Evolutionary conservation across 495 filamentous ascomycete genomes (phyloP).

Genomic region (Sporormia fimetaria): DNA sequence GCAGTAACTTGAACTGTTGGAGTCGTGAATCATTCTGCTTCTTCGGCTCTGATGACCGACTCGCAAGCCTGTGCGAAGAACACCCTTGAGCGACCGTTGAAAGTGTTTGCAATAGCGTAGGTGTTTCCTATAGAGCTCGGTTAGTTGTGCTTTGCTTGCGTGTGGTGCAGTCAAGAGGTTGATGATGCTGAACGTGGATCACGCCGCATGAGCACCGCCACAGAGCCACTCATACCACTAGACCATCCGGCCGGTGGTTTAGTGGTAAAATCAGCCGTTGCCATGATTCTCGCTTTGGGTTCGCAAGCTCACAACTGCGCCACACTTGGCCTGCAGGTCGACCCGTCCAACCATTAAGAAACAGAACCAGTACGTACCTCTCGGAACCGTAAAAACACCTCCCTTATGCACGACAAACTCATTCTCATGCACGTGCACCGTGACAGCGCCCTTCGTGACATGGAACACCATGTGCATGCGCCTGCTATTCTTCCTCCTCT

Average conservation of each 20-base stretch:
- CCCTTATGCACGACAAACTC: constrained; percentile 73
- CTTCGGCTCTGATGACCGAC: neutral
- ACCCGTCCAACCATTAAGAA: too few species aligned
- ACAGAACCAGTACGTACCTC: constrained; percentile 52
- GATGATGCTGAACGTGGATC: too few species aligned
- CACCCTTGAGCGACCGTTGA: constrained; percentile 52
- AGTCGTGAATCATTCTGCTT: too few species aligned
- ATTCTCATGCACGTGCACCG: constrained; percentile 68
- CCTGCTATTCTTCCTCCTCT: constrained; percentile 78
- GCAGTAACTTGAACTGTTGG: too few species aligned
- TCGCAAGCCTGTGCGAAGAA: constrained; percentile 81
- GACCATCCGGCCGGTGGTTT: too few species aligned
- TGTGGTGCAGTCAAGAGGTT: too few species aligned
- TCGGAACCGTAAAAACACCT: constrained; percentile 83
- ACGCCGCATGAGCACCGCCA: too few species aligned
- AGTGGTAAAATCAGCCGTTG: constrained; percentile 1
- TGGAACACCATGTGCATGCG: constrained; percentile 96
- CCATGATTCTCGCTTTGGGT: too few species aligned
- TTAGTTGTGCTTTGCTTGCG: constrained; percentile 13
- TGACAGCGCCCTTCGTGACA: constrained; percentile 64
- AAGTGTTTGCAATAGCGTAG: constrained; percentile 70
- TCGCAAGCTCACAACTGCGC: too few species aligned
- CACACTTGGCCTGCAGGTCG: too few species aligned
- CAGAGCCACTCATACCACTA: too few species aligned
- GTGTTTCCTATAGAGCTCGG: constrained; percentile 52